phyloP scores from a whole-genome alignment of 257 asterid species.

The Echites panduratus region DNA sequence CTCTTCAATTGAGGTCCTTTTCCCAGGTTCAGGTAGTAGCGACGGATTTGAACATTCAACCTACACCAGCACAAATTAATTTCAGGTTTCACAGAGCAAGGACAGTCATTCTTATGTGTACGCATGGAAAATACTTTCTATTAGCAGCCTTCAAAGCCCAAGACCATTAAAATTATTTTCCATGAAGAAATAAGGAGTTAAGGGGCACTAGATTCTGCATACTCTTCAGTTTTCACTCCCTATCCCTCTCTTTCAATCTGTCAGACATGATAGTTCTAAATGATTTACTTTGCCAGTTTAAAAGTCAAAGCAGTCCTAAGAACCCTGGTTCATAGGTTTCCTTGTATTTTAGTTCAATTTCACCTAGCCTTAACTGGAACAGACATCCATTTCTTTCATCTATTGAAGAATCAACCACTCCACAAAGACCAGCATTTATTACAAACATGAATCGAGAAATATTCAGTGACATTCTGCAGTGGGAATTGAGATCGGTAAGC shows the following conservation, averaged over 20 bases:
- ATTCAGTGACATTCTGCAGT: neutral
- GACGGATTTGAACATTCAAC: conserved; percentile 97
- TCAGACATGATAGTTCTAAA: neutral
- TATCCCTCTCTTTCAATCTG: neutral
- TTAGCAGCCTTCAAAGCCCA: conserved; percentile 12
- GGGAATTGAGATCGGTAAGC: neutral
- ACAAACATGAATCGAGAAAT: neutral
- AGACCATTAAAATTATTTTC: no score
- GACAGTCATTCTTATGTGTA: neutral
- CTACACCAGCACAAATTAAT: conserved; percentile 32
- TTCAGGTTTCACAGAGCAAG: neutral
- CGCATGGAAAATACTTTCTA: neutral
- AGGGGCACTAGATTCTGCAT: no score
- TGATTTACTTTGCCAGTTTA: neutral
- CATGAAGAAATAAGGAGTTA: no score
- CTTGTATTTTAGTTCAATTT: neutral
- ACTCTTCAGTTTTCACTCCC: neutral
- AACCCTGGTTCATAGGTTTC: no score
- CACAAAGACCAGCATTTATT: neutral
- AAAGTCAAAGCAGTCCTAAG: neutral
- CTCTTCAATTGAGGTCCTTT: conserved; percentile 84
- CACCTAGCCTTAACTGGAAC: neutral
- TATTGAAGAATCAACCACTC: neutral
- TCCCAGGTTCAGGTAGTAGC: conserved; percentile 94
- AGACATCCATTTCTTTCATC: neutral